A percentile compares a stretch with the other conserved stretches of the same genome.
Evolutionary conservation across 805 yeast species (phyloP).

Genomic region (Suhomyces pyralidae): DNA sequence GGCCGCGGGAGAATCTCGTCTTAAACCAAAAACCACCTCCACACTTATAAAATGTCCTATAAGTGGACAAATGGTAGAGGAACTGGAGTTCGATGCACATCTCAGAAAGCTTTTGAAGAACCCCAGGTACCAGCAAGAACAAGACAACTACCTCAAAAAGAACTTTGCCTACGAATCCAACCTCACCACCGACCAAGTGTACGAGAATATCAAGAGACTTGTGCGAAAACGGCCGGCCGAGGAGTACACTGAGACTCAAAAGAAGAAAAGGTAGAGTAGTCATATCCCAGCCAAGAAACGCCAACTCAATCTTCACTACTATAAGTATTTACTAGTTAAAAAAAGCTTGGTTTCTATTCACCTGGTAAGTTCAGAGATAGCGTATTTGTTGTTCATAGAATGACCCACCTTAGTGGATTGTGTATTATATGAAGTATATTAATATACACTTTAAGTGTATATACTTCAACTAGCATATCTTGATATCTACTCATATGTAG

Average conservation of each 20-base stretch:
- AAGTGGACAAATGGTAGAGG: constrained; percentile 68
- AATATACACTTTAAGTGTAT: background rate
- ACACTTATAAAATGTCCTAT: constrained; percentile 69
- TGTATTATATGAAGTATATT: background rate
- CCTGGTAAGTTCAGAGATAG: background rate
- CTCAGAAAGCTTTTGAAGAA: constrained; percentile 67
- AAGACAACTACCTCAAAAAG: constrained; percentile 56
- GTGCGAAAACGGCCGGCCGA: constrained; percentile 12
- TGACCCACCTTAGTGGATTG: background rate
- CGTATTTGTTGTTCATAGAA: background rate
- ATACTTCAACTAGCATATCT: too few relatives aligned
- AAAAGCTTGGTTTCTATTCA: too few relatives aligned
- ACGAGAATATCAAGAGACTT: constrained; percentile 51
- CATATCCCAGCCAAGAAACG: too few relatives aligned
- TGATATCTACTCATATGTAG: too few relatives aligned
- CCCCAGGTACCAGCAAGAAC: constrained; percentile 73
- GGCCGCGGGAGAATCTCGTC: constrained; percentile 70
- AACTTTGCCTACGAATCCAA: constrained; percentile 48
- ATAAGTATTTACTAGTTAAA: too few relatives aligned
- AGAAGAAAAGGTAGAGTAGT: background rate
- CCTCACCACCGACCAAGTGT: constrained; percentile 55
- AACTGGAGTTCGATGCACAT: constrained; percentile 67
- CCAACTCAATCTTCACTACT: too few relatives aligned
- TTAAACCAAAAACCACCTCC: constrained; percentile 24
- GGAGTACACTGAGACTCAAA: constrained; percentile 4